Evolutionary conservation across 2,329 filamentous ascomycete species (phyloP).

Genomic region (Periconia sp.): DNA sequence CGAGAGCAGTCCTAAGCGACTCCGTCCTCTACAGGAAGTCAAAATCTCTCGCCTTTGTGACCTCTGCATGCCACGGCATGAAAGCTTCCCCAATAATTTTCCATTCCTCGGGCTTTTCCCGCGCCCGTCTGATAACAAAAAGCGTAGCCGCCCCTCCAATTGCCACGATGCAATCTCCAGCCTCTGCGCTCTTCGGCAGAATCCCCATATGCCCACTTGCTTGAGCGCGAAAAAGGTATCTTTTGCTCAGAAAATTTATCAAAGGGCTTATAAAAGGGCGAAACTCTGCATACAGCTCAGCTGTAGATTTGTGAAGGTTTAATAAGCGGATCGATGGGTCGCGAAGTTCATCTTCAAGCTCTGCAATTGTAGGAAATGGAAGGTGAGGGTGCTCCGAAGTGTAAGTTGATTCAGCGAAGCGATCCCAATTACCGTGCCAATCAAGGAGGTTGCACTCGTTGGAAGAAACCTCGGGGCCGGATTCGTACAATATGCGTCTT

Average conservation of each 20-base stretch:
- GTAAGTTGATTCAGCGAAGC: background rate
- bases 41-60: background rate
- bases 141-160: constrained; percentile 1
- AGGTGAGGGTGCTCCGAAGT: background rate
- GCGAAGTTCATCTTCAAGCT: background rate
- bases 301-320: background rate
- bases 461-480: background rate
- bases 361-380: background rate
- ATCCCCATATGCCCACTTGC: background rate
- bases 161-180: background rate
- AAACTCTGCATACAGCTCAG: background rate
- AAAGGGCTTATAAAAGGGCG: background rate
- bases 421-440: background rate
- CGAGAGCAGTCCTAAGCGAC: no score
- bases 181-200: background rate
- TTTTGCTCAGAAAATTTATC: background rate
- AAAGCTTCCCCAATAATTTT: background rate
- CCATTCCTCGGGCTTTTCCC: background rate
- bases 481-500: background rate
- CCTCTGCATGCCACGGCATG: background rate
- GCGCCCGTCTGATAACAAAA: background rate
- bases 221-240: background rate
- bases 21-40: background rate
- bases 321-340: background rate
- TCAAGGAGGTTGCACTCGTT: background rate